Conservation (phyloP, 768 basidiomycete species). For the Pulveroboletus frians region DNA sequence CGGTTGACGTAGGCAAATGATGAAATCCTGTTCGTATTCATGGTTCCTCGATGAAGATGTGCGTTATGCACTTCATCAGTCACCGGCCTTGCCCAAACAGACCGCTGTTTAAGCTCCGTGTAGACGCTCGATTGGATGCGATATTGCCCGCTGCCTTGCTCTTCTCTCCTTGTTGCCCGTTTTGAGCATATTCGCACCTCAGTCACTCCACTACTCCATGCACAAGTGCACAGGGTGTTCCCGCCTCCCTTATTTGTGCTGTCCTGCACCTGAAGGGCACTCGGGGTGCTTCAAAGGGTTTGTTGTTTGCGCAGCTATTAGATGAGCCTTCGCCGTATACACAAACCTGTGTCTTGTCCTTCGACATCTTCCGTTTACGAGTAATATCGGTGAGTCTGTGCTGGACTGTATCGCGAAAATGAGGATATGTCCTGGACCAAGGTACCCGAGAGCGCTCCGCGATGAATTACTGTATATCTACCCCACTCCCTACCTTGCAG, state of each 20-base stretch:
- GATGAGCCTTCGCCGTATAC: constrained; percentile 21
- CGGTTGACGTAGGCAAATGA: constrained; percentile 6
- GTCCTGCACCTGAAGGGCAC: constrained; percentile 2
- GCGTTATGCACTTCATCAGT: constrained; percentile 8
- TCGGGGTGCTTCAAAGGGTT: constrained; percentile 3
- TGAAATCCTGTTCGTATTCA: constrained; percentile 7
- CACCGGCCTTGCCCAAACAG: constrained; percentile 6
- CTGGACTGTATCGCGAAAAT: background rate
- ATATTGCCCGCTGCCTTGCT: constrained; percentile 20
- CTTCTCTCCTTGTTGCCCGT: constrained; percentile 12
- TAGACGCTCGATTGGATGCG: constrained; percentile 12
- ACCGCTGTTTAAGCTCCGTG: constrained; percentile 26
- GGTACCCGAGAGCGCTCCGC: background rate
- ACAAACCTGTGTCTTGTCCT: constrained; percentile 12
- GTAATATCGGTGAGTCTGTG: background rate
- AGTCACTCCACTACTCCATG: constrained; percentile 7
- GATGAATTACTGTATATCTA: constrained; percentile 1
- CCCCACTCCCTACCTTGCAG: constrained; percentile 7
- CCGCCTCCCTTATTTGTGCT: constrained; percentile 4
- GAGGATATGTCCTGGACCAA: background rate
- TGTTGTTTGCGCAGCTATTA: constrained; percentile 19
- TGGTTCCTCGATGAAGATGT: constrained; percentile 7
- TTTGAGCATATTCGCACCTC: constrained; percentile 12
- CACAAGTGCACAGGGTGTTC: constrained; percentile 9
- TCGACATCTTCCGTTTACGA: constrained; percentile 1